Evolutionary conservation across 2,329 filamentous ascomycete species (phyloP), one percentile per base, ranked within the genome.

Genomic region (Mycosphaerella sp.): DNA sequence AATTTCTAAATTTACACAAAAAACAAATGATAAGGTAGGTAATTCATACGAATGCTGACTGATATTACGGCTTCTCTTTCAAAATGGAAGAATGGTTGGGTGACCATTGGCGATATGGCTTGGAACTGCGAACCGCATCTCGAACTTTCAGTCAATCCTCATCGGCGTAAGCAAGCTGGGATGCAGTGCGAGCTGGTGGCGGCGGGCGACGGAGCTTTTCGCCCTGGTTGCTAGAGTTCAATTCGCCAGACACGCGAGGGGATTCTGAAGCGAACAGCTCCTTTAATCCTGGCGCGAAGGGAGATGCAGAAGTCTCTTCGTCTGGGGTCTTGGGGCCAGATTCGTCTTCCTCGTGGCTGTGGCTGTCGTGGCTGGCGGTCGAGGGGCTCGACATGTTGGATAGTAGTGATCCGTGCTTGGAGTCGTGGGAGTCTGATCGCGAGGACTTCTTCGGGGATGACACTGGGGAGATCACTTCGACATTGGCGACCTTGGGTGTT

Each of bases 61-160:
- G n/a, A n/a, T n/a, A n/a, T n/a, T n/a, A n/a, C n/a, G n/a, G n/a
- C n/a, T n/a, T n/a, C n/a, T n/a, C n/a, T n/a, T n/a, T n/a, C n/a
- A 37, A 25, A 18, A 34, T 25, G 16, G 30, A 13, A 35, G n/a
- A 16, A 16, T 25, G 39, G 13, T 40, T 25, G 14, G 41, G 45
- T 10, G 36, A 28, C 27, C 17, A 25, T 35, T 16, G 39, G 2
- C 45, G 45, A 42, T 49, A 49, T 2, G 30, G 21, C 7, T 34
- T 14, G 4, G 45, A 37, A 21, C 45, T 49, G 8, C 45, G 45
- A 14, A 49, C 45, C 18, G 45, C 45, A 4, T 42, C 45, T 30
- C 45, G 45, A 28, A 49, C 45, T n/a, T 42, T n/a, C 16, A 49
- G 45, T 49, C 45, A 49, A 42, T 49, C 45, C 39, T 49, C 45